A percentile compares a stretch with the other conserved stretches of the same genome.
These are phyloP conservation scores for Flagelloscypha sp. DNA, from an alignment of 768 basidiomycete species.

Conservation along the genomic window DNA sequence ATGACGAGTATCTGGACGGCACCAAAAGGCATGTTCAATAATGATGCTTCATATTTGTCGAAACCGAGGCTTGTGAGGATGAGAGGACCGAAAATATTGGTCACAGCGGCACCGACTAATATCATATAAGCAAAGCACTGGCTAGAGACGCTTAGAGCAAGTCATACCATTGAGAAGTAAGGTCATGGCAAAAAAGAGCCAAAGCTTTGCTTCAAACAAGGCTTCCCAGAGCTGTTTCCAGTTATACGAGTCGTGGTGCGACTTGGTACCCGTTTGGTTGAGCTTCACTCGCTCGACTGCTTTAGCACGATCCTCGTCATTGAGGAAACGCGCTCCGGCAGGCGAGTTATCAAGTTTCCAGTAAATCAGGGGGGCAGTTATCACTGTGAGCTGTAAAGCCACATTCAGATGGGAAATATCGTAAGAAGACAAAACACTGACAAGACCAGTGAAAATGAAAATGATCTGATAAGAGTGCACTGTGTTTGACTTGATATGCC, in stretches of 20 bases:
- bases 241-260: not conserved
- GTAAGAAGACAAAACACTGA: not conserved
- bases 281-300: slow-evolving; percentile 1
- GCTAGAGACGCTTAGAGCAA: not conserved
- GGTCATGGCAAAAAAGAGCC: slow-evolving; percentile 1
- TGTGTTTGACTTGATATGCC: not conserved
- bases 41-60: slow-evolving; percentile 1
- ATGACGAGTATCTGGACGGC: slow-evolving; percentile 1
- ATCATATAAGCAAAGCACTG: not conserved
- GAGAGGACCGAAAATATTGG: slow-evolving; percentile 2
- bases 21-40: slow-evolving; percentile 4
- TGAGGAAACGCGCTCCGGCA: slow-evolving; percentile 1
- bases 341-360: slow-evolving; percentile 1
- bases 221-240: slow-evolving; percentile 2
- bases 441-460: slow-evolving; percentile 4
- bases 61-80: slow-evolving; percentile 1
- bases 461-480: slow-evolving; percentile 1
- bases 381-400: slow-evolving; percentile 1
- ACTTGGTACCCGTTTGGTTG: not conserved
- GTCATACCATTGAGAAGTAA: not conserved
- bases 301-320: not conserved
- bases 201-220: not conserved
- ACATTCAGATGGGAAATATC: not conserved
- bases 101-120: slow-evolving; percentile 2
- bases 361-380: slow-evolving; percentile 3